These are phyloP conservation scores for Misopates orontium DNA, from an alignment of 257 asterid genomes.

Conservation along the genomic window DNA sequence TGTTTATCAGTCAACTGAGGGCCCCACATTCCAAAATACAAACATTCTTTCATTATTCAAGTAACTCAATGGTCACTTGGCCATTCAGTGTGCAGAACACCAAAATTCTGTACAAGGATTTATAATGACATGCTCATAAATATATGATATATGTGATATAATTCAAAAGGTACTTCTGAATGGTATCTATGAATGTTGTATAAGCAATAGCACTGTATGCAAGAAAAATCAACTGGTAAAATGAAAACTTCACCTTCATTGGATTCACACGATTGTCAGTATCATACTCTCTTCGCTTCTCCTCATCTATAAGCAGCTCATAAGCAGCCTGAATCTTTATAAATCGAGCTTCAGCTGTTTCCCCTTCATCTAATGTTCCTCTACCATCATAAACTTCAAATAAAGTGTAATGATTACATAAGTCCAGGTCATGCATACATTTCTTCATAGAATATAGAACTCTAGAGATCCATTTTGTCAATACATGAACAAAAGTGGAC, in stretches of 20 bases:
- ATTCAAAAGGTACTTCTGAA: background rate
- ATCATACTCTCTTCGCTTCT: conserved; percentile 73
- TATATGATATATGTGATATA: too few species aligned
- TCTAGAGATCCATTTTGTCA: conserved; percentile 14
- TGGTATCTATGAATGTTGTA: background rate
- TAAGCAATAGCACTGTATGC: background rate
- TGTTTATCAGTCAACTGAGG: too few species aligned
- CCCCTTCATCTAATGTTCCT: conserved; percentile 93
- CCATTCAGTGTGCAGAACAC: too few species aligned
- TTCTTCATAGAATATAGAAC: background rate
- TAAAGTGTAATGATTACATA: conserved; percentile 23
- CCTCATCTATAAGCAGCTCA: conserved; percentile 84
- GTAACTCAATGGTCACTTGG: too few species aligned
- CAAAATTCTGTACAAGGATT: too few species aligned
- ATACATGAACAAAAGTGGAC: conserved; percentile 9
- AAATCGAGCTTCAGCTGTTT: conserved; percentile 94
- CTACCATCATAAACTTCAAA: conserved; percentile 82
- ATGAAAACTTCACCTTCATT: conserved; percentile 65
- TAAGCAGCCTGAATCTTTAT: conserved; percentile 97
- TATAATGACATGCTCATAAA: too few species aligned
- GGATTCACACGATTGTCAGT: conserved; percentile 78
- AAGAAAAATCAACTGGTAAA: conserved; percentile 18
- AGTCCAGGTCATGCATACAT: conserved; percentile 26
- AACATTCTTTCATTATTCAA: too few species aligned
- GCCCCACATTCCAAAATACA: too few species aligned